Evolutionary conservation across 768 basidiomycete genomes (phyloP), one percentile per base, ranked within the genome.

Genomic region (Termitomyces sp.): DNA sequence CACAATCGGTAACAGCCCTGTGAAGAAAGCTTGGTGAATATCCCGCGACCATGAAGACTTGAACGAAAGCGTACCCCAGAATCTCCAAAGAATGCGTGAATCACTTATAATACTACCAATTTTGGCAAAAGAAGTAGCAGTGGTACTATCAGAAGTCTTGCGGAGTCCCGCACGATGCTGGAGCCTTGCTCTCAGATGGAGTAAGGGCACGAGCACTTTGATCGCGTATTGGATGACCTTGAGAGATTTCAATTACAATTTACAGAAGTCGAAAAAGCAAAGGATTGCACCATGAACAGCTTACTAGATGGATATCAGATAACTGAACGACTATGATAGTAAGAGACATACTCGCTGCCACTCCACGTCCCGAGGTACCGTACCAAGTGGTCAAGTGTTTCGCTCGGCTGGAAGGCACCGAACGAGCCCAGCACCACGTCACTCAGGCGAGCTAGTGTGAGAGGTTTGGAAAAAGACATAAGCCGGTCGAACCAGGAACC

Each of bases 351-450:
- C 91, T 94, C 92, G 82, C 83, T 90, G 28, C 91, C 91, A 68
- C 84, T 87, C 88, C 89, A 92, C 64, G 90, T 90, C 56, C 87
- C 84, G 53, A 93, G 75, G 67, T 84, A 92, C 65, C 88, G 77
- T 40, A 90, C 78, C 9, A 90, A 75, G 69, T 91, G 90, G 64
- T 91, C 79, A 45, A 93, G 69, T 6, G 79, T 83, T 60, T 84
- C 77, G 7, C 87, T 87, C 1, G 83, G 77, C 26, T 81, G 80
- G 10, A 88, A 70, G 33, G 68, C 68, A 30, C 80, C 70, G 66
- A 90, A 90, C 20, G 76, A 77, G 0, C 90, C 91, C 6, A 92
- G 70, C 22, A 87, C 76, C 7, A 72, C 47, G 70, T 92, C 87
- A 59, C 80, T 84, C n/a, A 89, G 61, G 40, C 78, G 79, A 14